phyloP scores from a whole-genome alignment of 2,329 filamentous ascomycete genomes.

The Stromatinia cepivora region DNA sequence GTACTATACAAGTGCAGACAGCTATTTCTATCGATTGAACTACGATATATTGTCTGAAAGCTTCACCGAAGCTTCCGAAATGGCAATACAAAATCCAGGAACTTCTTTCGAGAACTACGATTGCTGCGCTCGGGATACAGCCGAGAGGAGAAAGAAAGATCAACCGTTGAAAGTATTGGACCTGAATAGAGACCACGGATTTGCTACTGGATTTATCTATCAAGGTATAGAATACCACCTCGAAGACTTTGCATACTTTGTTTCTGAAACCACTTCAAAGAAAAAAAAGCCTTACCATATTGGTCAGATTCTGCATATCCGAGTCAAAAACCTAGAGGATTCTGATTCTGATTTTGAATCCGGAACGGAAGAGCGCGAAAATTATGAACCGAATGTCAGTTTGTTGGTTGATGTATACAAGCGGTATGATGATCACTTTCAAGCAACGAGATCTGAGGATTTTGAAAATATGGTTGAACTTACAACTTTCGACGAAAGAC shows the following conservation, averaged over 20 bases:
- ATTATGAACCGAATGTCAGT: neutral
- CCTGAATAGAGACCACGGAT: neutral
- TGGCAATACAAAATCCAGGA: neutral
- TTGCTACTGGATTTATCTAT: neutral
- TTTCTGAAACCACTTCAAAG: neutral
- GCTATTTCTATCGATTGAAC: conserved; percentile 26
- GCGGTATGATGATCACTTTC: conserved; percentile 23
- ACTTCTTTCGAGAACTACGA: neutral
- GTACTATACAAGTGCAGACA: neutral
- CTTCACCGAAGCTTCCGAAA: conserved; percentile 18
- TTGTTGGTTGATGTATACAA: conserved; percentile 16
- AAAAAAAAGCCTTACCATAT: conserved; percentile 23
- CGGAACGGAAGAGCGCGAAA: neutral
- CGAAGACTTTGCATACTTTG: conserved; percentile 29
- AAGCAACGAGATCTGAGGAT: conserved; percentile 8
- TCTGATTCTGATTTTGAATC: neutral
- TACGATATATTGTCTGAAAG: conserved; percentile 10
- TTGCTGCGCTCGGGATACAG: neutral
- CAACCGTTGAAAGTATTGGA: neutral
- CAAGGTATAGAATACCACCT: conserved; percentile 17
- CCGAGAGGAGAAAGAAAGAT: neutral
- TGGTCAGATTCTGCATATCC: conserved; percentile 24
- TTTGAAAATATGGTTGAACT: neutral
- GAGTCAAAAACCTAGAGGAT: neutral
- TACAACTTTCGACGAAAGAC: conserved; percentile 25